Conservation (phyloP, 139 green algal species). For the Volvox reticuliferus region DNA sequence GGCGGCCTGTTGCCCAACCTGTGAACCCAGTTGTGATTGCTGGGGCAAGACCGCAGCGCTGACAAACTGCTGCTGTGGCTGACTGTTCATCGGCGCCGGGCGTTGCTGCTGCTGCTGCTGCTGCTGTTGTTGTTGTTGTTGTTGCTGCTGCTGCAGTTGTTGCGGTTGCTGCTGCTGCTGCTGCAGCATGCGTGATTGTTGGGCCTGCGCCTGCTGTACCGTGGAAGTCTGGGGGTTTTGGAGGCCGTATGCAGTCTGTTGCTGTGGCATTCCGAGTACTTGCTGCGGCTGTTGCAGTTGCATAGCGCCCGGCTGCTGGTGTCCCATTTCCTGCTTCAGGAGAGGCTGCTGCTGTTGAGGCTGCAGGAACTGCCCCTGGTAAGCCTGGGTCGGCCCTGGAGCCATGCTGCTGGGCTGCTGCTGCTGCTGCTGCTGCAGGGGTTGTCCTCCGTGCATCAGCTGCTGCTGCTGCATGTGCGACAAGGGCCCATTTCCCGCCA, state of each 20-base stretch:
- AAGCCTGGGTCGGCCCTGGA: background rate
- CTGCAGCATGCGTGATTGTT: slow-evolving; percentile 1
- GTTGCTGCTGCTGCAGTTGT: background rate
- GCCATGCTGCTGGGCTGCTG: slow-evolving; percentile 7
- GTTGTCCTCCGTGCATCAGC: background rate
- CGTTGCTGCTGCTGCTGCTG: slow-evolving; percentile 11
- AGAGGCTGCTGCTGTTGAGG: slow-evolving; percentile 13
- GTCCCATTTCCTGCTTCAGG: slow-evolving; percentile 6
- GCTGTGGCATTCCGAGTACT: background rate
- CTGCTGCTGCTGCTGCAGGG: background rate
- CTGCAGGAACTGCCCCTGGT: background rate
- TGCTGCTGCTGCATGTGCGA: background rate
- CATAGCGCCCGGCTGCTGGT: slow-evolving; percentile 7
- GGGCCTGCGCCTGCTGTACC: slow-evolving; percentile 6
- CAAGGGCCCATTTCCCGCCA: background rate
- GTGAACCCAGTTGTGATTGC: background rate
- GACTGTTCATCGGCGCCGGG: background rate
- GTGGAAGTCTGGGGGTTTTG: background rate
- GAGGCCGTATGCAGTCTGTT: background rate
- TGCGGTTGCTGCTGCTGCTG: slow-evolving; percentile 14
- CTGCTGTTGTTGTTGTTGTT: slow-evolving; percentile 14
- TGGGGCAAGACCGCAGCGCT: background rate
- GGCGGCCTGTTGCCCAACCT: background rate
- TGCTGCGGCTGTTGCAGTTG: slow-evolving; percentile 25
- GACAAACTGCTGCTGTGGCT: background rate